These are phyloP conservation scores for Paraphoma chrysanthemicola DNA, from an alignment of 2,329 filamentous ascomycete genomes.

Conservation along the genomic window DNA sequence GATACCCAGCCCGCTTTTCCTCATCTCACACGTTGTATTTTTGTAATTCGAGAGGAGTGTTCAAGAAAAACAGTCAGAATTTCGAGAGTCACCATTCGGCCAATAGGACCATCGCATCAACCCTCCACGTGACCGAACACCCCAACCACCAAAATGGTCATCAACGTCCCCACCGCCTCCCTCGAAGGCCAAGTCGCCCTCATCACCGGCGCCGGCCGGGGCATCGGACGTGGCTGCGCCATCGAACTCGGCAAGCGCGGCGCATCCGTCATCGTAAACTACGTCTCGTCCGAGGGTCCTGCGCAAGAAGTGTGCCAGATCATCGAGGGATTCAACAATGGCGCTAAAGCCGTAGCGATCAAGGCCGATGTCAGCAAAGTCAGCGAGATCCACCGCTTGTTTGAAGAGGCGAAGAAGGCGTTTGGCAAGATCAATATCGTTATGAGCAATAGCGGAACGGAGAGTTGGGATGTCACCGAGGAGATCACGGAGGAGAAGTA, in stretches of 20 bases:
- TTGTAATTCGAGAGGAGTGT: not conserved
- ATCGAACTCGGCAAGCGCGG: constrained; percentile 72
- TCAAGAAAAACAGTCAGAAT: not conserved
- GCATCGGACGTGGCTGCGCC: constrained; percentile 71
- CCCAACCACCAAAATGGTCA: constrained; percentile 43
- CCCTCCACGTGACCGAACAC: constrained; percentile 19
- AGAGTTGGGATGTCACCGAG: constrained; percentile 72
- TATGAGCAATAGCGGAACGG: constrained; percentile 65
- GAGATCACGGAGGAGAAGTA: constrained; percentile 74
- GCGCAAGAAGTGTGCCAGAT: constrained; percentile 58
- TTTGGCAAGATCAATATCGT: constrained; percentile 56
- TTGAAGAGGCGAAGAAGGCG: constrained; percentile 51
- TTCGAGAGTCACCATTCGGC: not conserved
- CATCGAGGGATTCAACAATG: constrained; percentile 55
- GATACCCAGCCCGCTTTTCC: constrained; percentile 12
- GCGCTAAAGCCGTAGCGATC: constrained; percentile 62
- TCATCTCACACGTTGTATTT: not conserved
- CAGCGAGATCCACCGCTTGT: constrained; percentile 65
- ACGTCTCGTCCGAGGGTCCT: constrained; percentile 61
- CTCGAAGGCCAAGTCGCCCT: constrained; percentile 64
- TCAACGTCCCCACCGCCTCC: constrained; percentile 56
- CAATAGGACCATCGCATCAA: constrained; percentile 19
- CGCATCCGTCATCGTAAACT: constrained; percentile 70
- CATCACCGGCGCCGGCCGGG: constrained; percentile 69
- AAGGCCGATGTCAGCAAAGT: constrained; percentile 65